Conservation (phyloP, 768 basidiomycete genomes). For the Boletellus emodensis region DNA sequence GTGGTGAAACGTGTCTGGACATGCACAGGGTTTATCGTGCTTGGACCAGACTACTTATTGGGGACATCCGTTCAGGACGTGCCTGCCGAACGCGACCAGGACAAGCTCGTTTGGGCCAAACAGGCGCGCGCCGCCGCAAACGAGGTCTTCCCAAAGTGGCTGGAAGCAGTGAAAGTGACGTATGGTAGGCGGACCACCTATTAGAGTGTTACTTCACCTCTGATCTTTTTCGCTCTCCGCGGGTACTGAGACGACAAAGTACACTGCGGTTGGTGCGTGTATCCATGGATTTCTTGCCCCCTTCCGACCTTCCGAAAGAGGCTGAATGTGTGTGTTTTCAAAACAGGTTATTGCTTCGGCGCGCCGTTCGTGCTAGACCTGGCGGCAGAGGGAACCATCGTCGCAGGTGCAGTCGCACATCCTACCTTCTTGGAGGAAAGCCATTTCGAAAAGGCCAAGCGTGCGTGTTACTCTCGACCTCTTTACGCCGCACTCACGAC, state of each 20-base stretch:
- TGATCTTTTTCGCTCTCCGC: neutral
- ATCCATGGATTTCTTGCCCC: neutral
- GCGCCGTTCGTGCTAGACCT: slow-evolving; percentile 46
- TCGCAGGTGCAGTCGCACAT: slow-evolving; percentile 50
- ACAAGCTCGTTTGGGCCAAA: slow-evolving; percentile 39
- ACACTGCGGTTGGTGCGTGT: slow-evolving; percentile 40
- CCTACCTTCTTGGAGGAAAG: slow-evolving; percentile 49
- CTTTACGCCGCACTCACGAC: too few species aligned
- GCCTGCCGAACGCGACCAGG: slow-evolving; percentile 22
- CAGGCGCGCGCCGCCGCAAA: slow-evolving; percentile 31
- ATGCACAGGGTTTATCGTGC: slow-evolving; percentile 47
- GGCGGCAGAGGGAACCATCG: slow-evolving; percentile 39
- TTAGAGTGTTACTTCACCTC: too few species aligned
- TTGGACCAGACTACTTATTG: slow-evolving; percentile 60
- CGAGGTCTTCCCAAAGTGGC: slow-evolving; percentile 45
- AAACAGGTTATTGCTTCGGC: slow-evolving; percentile 55
- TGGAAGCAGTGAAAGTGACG: slow-evolving; percentile 43
- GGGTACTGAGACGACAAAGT: slow-evolving; percentile 35
- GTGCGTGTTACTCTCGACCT: slow-evolving; percentile 28
- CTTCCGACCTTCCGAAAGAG: neutral
- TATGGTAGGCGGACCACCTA: slow-evolving; percentile 36
- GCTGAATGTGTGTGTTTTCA: neutral
- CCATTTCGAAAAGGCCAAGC: slow-evolving; percentile 45
- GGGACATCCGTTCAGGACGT: slow-evolving; percentile 42
- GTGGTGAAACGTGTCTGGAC: too few species aligned